A percentile compares a stretch with the other conserved stretches of the same genome.
phyloP scores from a whole-genome alignment of 2,329 filamentous ascomycete species.

The Aspergillus novoparasiticus region DNA sequence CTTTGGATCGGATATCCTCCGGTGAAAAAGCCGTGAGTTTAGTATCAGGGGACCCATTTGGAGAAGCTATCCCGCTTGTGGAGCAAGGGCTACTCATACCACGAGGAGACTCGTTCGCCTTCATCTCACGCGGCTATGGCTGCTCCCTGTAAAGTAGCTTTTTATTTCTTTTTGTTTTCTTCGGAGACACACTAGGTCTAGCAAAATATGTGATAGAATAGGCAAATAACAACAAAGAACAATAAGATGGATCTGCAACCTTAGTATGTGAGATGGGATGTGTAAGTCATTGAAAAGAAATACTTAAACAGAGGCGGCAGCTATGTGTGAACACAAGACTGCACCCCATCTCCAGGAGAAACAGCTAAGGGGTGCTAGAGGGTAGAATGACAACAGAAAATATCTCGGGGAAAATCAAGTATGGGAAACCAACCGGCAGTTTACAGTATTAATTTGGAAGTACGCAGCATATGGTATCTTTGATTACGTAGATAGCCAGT shows the following conservation, averaged over 20 bases:
- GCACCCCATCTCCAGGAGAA: neutral
- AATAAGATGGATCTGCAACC: neutral
- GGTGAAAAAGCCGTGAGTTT: constrained; percentile 66
- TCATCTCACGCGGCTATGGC: constrained; percentile 21
- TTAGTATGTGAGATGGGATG: neutral
- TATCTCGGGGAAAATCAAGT: neutral
- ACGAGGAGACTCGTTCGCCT: constrained; percentile 28
- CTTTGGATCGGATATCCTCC: constrained; percentile 54
- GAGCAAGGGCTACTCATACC: constrained; percentile 41
- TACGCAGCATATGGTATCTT: neutral
- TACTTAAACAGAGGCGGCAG: neutral
- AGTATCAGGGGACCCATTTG: constrained; percentile 66
- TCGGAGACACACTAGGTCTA: neutral
- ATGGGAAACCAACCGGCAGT: neutral
- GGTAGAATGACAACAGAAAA: neutral
- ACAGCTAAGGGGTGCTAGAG: neutral
- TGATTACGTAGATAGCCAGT: neutral
- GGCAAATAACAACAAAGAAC: neutral
- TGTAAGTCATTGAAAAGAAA: neutral
- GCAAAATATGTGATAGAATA: neutral
- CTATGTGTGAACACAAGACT: neutral
- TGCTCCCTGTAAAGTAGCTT: neutral
- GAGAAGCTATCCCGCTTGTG: constrained; percentile 57
- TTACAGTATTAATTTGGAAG: neutral
- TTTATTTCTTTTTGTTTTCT: neutral